Base-by-base conservation (phyloP, 352 stramenopile species). In the Stramenopiles sp. region DNA sequence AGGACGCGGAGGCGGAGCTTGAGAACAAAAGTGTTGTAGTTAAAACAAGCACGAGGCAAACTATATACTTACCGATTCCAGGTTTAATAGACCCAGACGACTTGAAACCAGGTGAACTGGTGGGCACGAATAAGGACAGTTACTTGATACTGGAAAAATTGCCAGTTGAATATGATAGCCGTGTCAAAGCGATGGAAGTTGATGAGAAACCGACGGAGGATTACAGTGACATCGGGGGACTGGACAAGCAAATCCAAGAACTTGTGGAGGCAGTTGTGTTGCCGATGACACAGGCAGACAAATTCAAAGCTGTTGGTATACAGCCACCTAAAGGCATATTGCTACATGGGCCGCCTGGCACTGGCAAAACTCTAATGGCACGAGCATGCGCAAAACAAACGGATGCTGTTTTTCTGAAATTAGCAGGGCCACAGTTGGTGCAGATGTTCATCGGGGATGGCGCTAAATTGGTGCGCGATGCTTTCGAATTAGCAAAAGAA, bases 251-350 rank as follows among this genome's bases (percentile, higher is more conserved):
- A 87, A 99, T 99, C 85, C 91, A 95, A 84, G 92, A 97, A 84
- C 94, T 99, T 33, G 92, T 97, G 80, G 97, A 99, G 85, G 96
- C 97, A 0, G 97, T 99, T 83, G 97, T 99, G 88, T 88, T 99
- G 71, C 97, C 97, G 30, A 90, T 99, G 33, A 97, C 97, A 78
- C 95, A 99, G 85, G 97, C 98, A 86, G 95, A 99, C 85, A 88
- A 99, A 83, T 99, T 99, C 90, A 95, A 96, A 84, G 96, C 99
- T 86, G 99, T 99, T 84, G 97, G 97, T 67, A 98, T 99, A 86
- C 96, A 99, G 87, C 97, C 97, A 30, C 97, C 97, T 7, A 92
- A 95, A 80, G 97, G 97, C 55, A 96, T 99, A 75, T 88, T 99
- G 81, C 91, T 99, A 87, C 99, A 99, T 86, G 96, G 94, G 0